Evolutionary conservation across 2,329 filamentous ascomycete species (phyloP).

Genomic region (Hypoxylon sp.): DNA sequence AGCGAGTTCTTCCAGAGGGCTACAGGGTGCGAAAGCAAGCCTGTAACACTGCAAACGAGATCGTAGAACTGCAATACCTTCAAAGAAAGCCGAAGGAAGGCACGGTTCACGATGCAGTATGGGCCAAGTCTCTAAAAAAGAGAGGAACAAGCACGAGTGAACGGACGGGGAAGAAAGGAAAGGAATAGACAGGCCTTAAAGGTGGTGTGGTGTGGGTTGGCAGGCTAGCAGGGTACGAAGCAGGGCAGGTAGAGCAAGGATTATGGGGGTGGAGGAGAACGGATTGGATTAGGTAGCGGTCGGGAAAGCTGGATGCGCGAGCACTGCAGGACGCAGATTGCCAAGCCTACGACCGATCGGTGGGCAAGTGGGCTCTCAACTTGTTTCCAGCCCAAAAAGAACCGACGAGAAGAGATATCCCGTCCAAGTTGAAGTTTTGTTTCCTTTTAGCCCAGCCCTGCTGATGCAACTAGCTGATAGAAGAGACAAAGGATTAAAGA

Average conservation of each 20-base stretch:
- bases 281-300: slow-evolving; percentile 37
- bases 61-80: slow-evolving; percentile 40
- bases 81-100: slow-evolving; percentile 36
- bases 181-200: slow-evolving; percentile 44
- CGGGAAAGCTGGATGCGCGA: slow-evolving; percentile 41
- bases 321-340: slow-evolving; percentile 43
- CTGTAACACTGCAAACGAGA: slow-evolving; percentile 25
- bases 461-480: slow-evolving; percentile 8
- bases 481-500: slow-evolving; percentile 34
- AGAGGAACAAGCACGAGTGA: slow-evolving; percentile 37
- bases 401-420: slow-evolving; percentile 4
- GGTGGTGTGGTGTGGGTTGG: slow-evolving; percentile 38
- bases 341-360: slow-evolving; percentile 47
- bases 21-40: slow-evolving; percentile 26
- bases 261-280: slow-evolving; percentile 38
- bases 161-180: slow-evolving; percentile 32
- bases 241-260: slow-evolving; percentile 34
- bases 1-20: slow-evolving; percentile 19
- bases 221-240: slow-evolving; percentile 24
- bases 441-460: slow-evolving; percentile 24
- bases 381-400: slow-evolving; percentile 15
- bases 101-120: slow-evolving; percentile 43
- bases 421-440: slow-evolving; percentile 10
- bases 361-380: slow-evolving; percentile 24
- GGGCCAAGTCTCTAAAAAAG: slow-evolving; percentile 38